These are phyloP conservation scores for Trichoderma harzianum DNA, from an alignment of 2,329 filamentous ascomycete genomes.

Conservation along the genomic window DNA sequence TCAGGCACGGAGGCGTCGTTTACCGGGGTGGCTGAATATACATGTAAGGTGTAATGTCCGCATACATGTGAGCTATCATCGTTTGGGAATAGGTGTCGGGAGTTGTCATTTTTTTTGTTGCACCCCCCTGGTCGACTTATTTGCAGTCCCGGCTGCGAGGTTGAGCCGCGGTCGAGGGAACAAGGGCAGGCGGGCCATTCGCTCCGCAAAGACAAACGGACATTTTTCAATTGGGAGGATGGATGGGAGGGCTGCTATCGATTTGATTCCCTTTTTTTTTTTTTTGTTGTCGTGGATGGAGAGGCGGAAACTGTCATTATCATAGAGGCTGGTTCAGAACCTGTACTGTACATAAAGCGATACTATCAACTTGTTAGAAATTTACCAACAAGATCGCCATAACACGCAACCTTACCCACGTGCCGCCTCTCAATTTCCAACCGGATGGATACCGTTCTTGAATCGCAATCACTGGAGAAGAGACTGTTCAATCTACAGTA, in stretches of 20 bases:
- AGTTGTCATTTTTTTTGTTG: slow-evolving; percentile 6
- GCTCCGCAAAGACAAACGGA: not conserved
- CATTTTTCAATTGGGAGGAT: not conserved
- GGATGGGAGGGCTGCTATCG: not conserved
- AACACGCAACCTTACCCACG: no score
- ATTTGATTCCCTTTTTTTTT: not conserved
- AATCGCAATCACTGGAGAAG: not conserved
- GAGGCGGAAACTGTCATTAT: not conserved
- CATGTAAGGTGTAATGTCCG: slow-evolving; percentile 9
- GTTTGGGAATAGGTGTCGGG: slow-evolving; percentile 10
- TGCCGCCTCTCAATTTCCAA: not conserved
- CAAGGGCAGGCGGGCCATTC: not conserved
- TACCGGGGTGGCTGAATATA: not conserved
- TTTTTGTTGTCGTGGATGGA: not conserved
- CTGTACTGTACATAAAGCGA: not conserved
- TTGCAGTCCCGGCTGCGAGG: not conserved
- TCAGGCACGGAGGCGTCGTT: not conserved
- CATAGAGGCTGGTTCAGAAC: not conserved
- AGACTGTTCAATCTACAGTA: not conserved
- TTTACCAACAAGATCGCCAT: not conserved
- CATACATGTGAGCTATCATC: slow-evolving; percentile 8
- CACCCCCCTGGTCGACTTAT: not conserved
- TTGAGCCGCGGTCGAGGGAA: not conserved
- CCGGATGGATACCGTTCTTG: not conserved
- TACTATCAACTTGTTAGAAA: not conserved